These are phyloP conservation scores for Canavalia ensiformis DNA, from an alignment of 306 rosid genomes.

Conservation along the genomic window DNA sequence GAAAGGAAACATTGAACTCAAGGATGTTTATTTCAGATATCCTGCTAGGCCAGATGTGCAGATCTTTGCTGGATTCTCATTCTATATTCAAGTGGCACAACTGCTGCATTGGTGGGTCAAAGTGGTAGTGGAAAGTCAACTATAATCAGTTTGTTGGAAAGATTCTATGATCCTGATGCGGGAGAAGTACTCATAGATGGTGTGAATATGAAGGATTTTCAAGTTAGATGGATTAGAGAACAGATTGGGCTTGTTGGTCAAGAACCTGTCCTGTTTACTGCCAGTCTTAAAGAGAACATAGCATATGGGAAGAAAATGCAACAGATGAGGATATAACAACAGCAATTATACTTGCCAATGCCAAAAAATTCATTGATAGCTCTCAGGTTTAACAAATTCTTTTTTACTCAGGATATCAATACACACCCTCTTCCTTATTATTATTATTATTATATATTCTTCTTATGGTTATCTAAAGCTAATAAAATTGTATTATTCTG, in stretches of 20 bases:
- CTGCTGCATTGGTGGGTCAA: constrained; percentile 87
- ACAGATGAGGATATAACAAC: constrained; percentile 69
- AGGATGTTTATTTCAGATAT: constrained; percentile 74
- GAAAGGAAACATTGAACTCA: constrained; percentile 83
- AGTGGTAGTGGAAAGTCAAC: constrained; percentile 97
- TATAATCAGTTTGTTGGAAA: constrained; percentile 74
- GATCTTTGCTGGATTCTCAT: constrained; percentile 80
- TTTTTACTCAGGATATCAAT: neutral
- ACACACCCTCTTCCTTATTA: too few species aligned
- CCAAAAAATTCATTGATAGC: constrained; percentile 80
- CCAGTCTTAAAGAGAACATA: constrained; percentile 72
- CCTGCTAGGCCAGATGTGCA: constrained; percentile 85
- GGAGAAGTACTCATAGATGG: constrained; percentile 87
- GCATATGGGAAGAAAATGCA: constrained; percentile 82
- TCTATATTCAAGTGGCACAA: constrained; percentile 69
- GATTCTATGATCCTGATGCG: constrained; percentile 86
- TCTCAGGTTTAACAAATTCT: constrained; percentile 61
- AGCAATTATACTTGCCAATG: constrained; percentile 83
- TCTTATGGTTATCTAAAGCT: neutral
- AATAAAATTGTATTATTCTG: constrained; percentile 11
- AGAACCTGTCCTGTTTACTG: constrained; percentile 77
- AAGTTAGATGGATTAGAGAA: constrained; percentile 74
- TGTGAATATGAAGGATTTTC: constrained; percentile 63
- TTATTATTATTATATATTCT: too few species aligned
- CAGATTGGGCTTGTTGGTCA: constrained; percentile 85